Percentiles rank a stretch among this genome's conserved stretches.
phyloP scores from a whole-genome alignment of 148 eudicot species.

The Dianthus caryophyllus region DNA sequence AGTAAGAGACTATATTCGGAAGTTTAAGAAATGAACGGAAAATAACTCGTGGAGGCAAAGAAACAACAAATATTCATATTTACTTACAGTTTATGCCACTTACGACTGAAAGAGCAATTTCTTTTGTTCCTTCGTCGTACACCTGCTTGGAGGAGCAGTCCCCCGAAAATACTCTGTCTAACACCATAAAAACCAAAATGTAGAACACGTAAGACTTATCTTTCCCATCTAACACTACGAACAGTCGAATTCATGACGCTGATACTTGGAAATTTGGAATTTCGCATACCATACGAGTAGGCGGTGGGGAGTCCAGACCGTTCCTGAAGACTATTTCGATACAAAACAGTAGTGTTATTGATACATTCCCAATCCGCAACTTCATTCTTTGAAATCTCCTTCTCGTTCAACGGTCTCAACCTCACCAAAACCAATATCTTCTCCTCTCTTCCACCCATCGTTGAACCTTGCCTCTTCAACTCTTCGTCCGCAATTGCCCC shows the following conservation, averaged over 20 bases:
- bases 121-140: conserved; percentile 79
- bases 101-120: conserved; percentile 89
- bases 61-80: background rate
- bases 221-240: no score
- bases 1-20: background rate
- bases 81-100: conserved; percentile 89
- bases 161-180: conserved; percentile 89
- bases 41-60: background rate
- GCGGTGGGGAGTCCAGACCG: conserved; percentile 91
- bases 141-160: conserved; percentile 75
- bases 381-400: conserved; percentile 64
- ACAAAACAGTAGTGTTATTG: conserved; percentile 70
- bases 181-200: conserved; percentile 17
- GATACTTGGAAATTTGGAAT: background rate
- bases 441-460: conserved; percentile 54
- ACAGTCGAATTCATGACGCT: background rate
- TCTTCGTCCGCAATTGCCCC: conserved; percentile 67
- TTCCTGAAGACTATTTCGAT: conserved; percentile 89
- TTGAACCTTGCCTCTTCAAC: conserved; percentile 49
- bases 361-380: conserved; percentile 98
- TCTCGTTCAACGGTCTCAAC: conserved; percentile 81
- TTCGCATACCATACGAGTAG: conserved; percentile 67
- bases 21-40: background rate
- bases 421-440: conserved; percentile 91
- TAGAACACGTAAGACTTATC: conserved; percentile 2